These are phyloP conservation scores for Penicillium atrosanguineum DNA, from an alignment of 495 filamentous ascomycete genomes.

Conservation along the genomic window DNA sequence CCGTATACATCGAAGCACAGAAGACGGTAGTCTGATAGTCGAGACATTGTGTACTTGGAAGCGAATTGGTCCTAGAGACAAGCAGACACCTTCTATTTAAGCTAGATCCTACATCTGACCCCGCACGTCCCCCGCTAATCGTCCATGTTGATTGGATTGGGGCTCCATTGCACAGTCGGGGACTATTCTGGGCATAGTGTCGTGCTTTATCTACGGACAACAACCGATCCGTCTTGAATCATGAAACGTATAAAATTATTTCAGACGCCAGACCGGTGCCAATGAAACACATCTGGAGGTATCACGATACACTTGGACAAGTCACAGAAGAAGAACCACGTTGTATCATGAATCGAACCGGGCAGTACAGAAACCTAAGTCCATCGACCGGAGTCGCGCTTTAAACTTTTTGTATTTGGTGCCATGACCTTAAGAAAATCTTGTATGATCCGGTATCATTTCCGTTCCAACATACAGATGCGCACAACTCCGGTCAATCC, in stretches of 20 bases:
- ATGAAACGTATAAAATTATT: conserved; percentile 10
- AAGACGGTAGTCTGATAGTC: conserved; percentile 42
- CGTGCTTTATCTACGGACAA: background rate
- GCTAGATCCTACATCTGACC: background rate
- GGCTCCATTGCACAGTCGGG: background rate
- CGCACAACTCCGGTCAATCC: conserved; percentile 30
- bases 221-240: background rate
- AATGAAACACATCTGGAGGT: background rate
- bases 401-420: conserved; percentile 39
- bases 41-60: conserved; percentile 22
- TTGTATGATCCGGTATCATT: conserved; percentile 46
- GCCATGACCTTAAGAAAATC: conserved; percentile 33
- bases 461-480: conserved; percentile 36
- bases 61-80: background rate
- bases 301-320: conserved; percentile 1
- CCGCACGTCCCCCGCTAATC: background rate
- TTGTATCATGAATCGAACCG: conserved; percentile 32
- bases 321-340: conserved; percentile 26
- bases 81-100: background rate
- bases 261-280: conserved; percentile 2
- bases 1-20: conserved; percentile 81
- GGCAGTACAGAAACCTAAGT: conserved; percentile 28
- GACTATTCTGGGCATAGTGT: background rate
- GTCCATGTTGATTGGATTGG: background rate
- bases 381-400: conserved; percentile 27